Percentiles rank a stretch among this genome's conserved stretches.
Evolutionary conservation across 192 early-diverging fungal genomes (phyloP).

Genomic region (Phlyctochytrium arcticum): DNA sequence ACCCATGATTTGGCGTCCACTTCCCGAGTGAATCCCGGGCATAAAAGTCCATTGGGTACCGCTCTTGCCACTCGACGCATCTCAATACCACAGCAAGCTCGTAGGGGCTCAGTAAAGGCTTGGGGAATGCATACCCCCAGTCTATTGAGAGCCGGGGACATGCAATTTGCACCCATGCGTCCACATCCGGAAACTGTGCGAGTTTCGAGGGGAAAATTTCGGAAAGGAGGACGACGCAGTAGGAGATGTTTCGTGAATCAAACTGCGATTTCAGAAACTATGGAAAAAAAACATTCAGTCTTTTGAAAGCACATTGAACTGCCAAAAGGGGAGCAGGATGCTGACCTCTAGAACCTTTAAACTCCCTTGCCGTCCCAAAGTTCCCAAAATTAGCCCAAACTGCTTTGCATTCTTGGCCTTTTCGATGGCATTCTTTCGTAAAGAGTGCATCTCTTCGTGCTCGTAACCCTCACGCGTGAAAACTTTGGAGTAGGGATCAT

Average conservation of each 20-base stretch:
- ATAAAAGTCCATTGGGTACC: slow-evolving; percentile 99
- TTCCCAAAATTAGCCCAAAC: slow-evolving; percentile 91
- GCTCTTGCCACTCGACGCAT: slow-evolving; percentile 68
- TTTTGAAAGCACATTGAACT: neutral
- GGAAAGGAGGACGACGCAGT: slow-evolving; percentile 76
- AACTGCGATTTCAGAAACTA: slow-evolving; percentile 69
- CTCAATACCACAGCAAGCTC: slow-evolving; percentile 88
- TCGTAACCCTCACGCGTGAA: slow-evolving; percentile 94
- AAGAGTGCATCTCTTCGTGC: slow-evolving; percentile 84
- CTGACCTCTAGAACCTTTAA: slow-evolving; percentile 80
- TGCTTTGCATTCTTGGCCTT: slow-evolving; percentile 65
- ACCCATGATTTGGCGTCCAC: slow-evolving; percentile 87
- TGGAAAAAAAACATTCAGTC: too few species aligned
- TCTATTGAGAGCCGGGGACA: slow-evolving; percentile 97
- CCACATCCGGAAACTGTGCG: slow-evolving; percentile 72
- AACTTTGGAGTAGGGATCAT: slow-evolving; percentile 91
- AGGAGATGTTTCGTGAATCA: slow-evolving; percentile 54
- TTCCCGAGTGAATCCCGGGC: slow-evolving; percentile 82
- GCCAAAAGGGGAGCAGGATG: neutral
- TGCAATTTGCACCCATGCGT: slow-evolving; percentile 89
- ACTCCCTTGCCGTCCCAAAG: slow-evolving; percentile 93
- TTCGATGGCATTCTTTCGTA: slow-evolving; percentile 82
- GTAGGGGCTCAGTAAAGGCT: slow-evolving; percentile 90
- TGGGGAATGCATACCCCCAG: slow-evolving; percentile 95
- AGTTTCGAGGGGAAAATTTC: slow-evolving; percentile 96